Conservation (phyloP, 805 yeast genomes). For the Barnettozyma wickerhamii region DNA sequence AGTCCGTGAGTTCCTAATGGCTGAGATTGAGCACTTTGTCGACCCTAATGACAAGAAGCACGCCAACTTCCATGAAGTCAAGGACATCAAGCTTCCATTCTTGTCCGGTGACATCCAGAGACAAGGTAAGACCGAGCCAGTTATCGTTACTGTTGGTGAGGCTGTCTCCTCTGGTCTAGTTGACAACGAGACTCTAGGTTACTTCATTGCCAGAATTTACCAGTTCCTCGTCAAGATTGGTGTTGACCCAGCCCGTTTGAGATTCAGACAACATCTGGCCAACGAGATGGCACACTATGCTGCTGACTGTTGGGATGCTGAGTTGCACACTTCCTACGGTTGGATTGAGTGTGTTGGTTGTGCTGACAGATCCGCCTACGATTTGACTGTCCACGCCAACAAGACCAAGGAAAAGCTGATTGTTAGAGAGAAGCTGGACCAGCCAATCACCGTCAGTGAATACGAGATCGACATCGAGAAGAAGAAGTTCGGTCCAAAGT, state of each 20-base stretch:
- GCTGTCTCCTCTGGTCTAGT: conserved; percentile 87
- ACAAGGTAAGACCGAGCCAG: conserved; percentile 70
- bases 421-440: conserved; percentile 85
- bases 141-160: conserved; percentile 73
- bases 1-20: conserved; percentile 98
- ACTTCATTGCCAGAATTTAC: conserved; percentile 91
- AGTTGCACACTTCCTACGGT: conserved; percentile 90
- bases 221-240: conserved; percentile 83
- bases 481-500: conserved; percentile 96
- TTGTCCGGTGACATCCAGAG: conserved; percentile 86
- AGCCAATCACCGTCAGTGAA: conserved; percentile 77
- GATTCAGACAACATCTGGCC: conserved; percentile 98
- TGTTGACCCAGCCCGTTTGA: conserved; percentile 73
- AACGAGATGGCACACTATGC: conserved; percentile 99
- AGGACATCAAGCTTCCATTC: conserved; percentile 67
- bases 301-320: conserved; percentile 99
- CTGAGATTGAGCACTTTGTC: conserved; percentile 97
- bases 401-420: conserved; percentile 93
- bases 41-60: conserved; percentile 89
- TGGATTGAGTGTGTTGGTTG: conserved; percentile 99
- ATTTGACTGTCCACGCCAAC: conserved; percentile 90
- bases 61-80: conserved; percentile 70
- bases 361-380: conserved; percentile 99
- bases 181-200: conserved; percentile 96
- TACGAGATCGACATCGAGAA: conserved; percentile 85